phyloP scores from a whole-genome alignment of 192 early-diverging fungal genomes.

The Fimicolochytrium jonesii region DNA sequence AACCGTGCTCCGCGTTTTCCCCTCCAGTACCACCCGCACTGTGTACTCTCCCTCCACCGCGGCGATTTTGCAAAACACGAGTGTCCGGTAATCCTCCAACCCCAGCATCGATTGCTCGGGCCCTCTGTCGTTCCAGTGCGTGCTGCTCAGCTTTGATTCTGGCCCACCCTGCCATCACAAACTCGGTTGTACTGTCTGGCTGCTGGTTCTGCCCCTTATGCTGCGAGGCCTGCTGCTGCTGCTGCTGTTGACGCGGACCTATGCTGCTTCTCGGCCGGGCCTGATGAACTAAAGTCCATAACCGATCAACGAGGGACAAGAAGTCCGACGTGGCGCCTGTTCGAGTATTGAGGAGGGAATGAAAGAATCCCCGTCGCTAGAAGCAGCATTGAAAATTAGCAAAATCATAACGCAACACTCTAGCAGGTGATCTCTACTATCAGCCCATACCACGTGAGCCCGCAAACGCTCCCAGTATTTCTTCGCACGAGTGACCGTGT shows the following conservation, averaged over 20 bases:
- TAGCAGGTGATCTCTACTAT: no score
- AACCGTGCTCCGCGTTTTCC: neutral
- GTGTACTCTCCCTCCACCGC: neutral
- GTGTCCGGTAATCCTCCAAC: conserved; percentile 1
- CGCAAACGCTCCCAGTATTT: no score
- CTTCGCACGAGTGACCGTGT: no score
- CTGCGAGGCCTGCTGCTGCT: neutral
- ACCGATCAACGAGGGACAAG: conserved; percentile 36
- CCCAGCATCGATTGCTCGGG: conserved; percentile 14
- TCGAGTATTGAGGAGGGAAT: conserved; percentile 38
- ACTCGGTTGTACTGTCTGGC: conserved; percentile 40
- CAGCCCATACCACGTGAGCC: no score
- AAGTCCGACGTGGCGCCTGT: conserved; percentile 30
- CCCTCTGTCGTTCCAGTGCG: conserved; percentile 27
- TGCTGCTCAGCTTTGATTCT: conserved; percentile 45
- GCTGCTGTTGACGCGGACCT: neutral
- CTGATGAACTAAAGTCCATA: conserved; percentile 44
- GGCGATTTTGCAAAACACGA: neutral
- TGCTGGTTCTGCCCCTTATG: no score
- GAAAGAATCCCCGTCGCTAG: conserved; percentile 41
- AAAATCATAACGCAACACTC: no score
- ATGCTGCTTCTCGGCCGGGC: conserved; percentile 8
- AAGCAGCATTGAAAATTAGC: neutral
- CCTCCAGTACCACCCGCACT: conserved; percentile 2
- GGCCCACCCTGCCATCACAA: conserved; percentile 46